Evolutionary conservation across 169 alveolate genomes (phyloP).

Genomic region (Eimeria falciformis): DNA sequence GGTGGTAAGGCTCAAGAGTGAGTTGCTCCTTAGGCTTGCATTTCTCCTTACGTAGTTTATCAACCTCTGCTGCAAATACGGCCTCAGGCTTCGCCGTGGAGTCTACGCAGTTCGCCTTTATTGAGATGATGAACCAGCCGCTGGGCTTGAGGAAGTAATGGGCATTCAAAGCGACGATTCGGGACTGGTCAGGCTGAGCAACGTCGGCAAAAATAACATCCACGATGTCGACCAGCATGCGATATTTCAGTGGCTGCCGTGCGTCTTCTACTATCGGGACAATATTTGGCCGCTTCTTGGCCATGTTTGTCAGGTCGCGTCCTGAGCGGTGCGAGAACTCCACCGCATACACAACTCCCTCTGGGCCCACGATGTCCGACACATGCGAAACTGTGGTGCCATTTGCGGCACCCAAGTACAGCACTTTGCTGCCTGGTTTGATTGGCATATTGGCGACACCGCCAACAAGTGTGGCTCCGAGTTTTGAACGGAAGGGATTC

Average conservation of each 20-base stretch:
- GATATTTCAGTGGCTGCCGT: constrained; percentile 97
- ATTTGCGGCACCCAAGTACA: constrained; percentile 91
- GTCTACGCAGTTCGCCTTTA: constrained; percentile 98
- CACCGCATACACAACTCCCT: constrained; percentile 98
- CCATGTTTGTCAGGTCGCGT: constrained; percentile 98
- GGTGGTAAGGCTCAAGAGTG: constrained; percentile 98
- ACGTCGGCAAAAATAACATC: constrained; percentile 99
- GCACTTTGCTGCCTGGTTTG: constrained; percentile 97
- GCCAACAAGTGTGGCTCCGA: constrained; percentile 98
- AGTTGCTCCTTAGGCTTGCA: constrained; percentile 97
- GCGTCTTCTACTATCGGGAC: constrained; percentile 99
- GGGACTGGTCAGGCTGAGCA: constrained; percentile 99
- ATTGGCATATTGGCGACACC: constrained; percentile 98
- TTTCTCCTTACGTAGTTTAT: constrained; percentile 94
- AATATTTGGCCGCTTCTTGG: constrained; percentile 97
- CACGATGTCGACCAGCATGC: constrained; percentile 99
- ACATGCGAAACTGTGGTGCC: constrained; percentile 99
- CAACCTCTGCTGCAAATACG: constrained; percentile 95
- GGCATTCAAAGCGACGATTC: constrained; percentile 97
- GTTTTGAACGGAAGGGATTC: constrained; percentile 99
- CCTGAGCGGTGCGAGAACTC: constrained; percentile 99
- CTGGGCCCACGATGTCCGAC: constrained; percentile 99
- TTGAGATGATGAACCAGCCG: constrained; percentile 98
- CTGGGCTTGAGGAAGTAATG: constrained; percentile 96
- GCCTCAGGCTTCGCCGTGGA: constrained; percentile 98